A percentile compares a stretch with the other conserved stretches of the same genome.
These are phyloP conservation scores for Adansonia rubrostipa DNA, from an alignment of 441 rosid genomes.

Conservation along the genomic window DNA sequence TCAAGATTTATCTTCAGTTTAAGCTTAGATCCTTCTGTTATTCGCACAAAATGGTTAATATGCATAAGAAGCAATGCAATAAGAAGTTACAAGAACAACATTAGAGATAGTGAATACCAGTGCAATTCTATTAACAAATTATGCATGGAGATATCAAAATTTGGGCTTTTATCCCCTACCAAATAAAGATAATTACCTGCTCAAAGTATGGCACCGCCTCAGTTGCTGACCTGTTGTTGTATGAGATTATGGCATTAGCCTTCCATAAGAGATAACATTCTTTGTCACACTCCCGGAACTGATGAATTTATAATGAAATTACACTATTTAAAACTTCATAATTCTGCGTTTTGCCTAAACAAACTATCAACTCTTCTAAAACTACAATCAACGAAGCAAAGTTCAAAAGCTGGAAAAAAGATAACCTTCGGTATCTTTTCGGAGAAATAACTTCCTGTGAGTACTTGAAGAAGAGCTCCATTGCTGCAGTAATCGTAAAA, in stretches of 20 bases:
- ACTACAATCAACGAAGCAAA: constrained; percentile 18
- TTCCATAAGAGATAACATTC: constrained; percentile 58
- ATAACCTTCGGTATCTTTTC: constrained; percentile 89
- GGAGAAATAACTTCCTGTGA: constrained; percentile 81
- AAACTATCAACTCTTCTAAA: constrained; percentile 22
- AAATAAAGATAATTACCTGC: constrained; percentile 55
- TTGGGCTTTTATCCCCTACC: not conserved
- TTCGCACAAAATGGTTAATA: not conserved
- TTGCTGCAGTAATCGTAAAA: constrained; percentile 55
- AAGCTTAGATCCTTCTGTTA: not conserved
- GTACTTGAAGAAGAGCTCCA: constrained; percentile 91
- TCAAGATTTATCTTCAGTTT: not conserved
- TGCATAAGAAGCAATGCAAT: not conserved
- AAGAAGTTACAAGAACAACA: not conserved
- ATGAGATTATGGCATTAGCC: constrained; percentile 94
- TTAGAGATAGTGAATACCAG: not conserved
- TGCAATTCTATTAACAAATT: too few species aligned
- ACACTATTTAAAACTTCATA: constrained; percentile 32
- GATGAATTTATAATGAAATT: constrained; percentile 30
- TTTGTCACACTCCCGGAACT: constrained; percentile 48
- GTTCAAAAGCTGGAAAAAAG: constrained; percentile 18
- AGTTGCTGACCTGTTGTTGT: constrained; percentile 92
- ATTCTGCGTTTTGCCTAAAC: constrained; percentile 27
- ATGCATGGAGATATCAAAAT: not conserved
- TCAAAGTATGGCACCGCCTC: constrained; percentile 98